A percentile compares a stretch with the other conserved stretches of the same genome.
Conservation (phyloP, 192 early-diverging fungal species). For the Hyaloraphidium curvatum region DNA sequence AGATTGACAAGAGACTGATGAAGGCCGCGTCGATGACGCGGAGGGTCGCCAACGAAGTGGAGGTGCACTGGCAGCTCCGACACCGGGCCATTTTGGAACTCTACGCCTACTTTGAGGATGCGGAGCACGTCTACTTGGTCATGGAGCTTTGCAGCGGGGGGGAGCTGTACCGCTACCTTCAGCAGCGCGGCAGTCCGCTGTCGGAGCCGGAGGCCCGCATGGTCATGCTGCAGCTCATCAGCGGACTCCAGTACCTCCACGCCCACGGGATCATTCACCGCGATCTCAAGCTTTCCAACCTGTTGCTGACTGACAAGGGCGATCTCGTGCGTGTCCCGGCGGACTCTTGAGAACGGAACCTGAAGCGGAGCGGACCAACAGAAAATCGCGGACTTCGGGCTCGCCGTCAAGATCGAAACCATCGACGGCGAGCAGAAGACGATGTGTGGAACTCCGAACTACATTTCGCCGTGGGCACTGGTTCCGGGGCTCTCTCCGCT, state of each 20-base stretch:
- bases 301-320: slow-evolving; percentile 31
- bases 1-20: background rate
- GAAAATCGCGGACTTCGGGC: slow-evolving; percentile 61
- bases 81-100: slow-evolving; percentile 35
- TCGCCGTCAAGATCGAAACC: slow-evolving; percentile 31
- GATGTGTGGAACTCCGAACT: slow-evolving; percentile 61
- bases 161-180: slow-evolving; percentile 1
- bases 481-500: background rate
- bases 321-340: slow-evolving; percentile 17
- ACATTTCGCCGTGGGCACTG: slow-evolving; percentile 45
- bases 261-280: slow-evolving; percentile 43
- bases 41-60: slow-evolving; percentile 38
- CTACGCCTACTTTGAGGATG: slow-evolving; percentile 46
- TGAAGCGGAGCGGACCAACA: background rate
- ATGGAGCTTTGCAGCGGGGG: slow-evolving; percentile 37
- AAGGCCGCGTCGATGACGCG: background rate
- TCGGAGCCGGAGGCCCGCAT: slow-evolving; percentile 34
- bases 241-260: slow-evolving; percentile 44
- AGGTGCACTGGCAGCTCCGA: slow-evolving; percentile 37
- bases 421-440: slow-evolving; percentile 41
- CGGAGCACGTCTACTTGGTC: slow-evolving; percentile 44
- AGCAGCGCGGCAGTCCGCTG: slow-evolving; percentile 9
- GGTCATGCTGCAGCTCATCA: slow-evolving; percentile 31
- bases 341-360: background rate
- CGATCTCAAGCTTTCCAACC: slow-evolving; percentile 56